Evolutionary conservation across 768 basidiomycete species (phyloP), one percentile per base, ranked within the genome.

Genomic region (Pleurotus djamor): DNA sequence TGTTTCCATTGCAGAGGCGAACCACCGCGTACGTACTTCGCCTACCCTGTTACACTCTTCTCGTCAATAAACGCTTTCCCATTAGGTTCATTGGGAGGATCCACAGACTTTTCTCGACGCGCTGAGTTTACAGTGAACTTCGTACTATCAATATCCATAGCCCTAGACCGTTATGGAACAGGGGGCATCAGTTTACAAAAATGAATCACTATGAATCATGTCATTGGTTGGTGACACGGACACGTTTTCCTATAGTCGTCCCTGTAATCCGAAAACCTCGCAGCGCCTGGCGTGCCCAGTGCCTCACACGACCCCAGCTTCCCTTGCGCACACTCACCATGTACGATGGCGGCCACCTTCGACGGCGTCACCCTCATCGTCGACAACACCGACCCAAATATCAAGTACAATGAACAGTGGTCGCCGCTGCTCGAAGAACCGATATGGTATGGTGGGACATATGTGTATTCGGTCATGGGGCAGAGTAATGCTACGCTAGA

Each of bases 11-110:
- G 17, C 9, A n/a, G 54, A 43, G 8, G 54, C 36, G 17, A 56
- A 56, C 44, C 54, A 56, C 33, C 38, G 36, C 2, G 54, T 56
- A 41, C 41, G 54, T 44, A 43, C 36, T 47, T 43, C n/a, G 9
- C 41, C n/a, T 43, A n/a, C n/a, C n/a, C 41, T 43, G n/a, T 43
- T n/a, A 43, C n/a, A 28, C 41, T 43, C n/a, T 9, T 10, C 41
- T 43, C 41, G 41, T n/a, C 10, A 43, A n/a, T 10, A n/a, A 43
- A n/a, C 41, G 10, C 41, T 10, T 8, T 36, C 16, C 36, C 13
- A 54, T 58, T 44, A 58, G 57, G 57, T 58, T 4, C 57, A 58
- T 17, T 58, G 45, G 43, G 57, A 58, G 12, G 47, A 58, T 28
- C 57, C 57, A 14, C 32, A 48, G n/a, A 47, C 57, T 13, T 58